Conservation (phyloP, 78 protist species). For the Salpingoeca rosetta region DNA sequence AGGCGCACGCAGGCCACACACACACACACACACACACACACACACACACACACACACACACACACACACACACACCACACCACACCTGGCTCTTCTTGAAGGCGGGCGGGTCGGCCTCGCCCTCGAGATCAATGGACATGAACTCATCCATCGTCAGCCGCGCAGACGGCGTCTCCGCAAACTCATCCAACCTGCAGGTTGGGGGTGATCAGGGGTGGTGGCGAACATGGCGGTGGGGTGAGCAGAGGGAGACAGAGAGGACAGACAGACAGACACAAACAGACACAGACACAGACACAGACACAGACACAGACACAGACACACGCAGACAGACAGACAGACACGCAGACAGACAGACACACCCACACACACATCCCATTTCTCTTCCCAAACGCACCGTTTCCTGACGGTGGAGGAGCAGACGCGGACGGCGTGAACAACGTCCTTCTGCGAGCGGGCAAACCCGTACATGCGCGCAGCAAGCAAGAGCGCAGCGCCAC, state of each 20-base stretch:
- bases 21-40: too few relatives aligned
- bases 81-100: too few relatives aligned
- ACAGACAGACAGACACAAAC: too few relatives aligned
- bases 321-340: neutral
- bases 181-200: conserved; percentile 39
- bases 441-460: conserved; percentile 60
- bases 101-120: conserved; percentile 65
- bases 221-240: neutral
- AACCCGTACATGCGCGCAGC: conserved; percentile 88
- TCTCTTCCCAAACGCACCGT: neutral
- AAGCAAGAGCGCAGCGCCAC: conserved; percentile 88
- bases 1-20: too few relatives aligned
- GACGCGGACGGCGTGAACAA: conserved; percentile 65
- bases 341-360: neutral
- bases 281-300: neutral
- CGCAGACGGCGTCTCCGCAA: conserved; percentile 42
- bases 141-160: conserved; percentile 36
- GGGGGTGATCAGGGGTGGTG: neutral
- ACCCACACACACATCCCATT: too few relatives aligned
- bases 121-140: conserved; percentile 42
- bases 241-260: neutral
- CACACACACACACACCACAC: too few relatives aligned
- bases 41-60: too few relatives aligned
- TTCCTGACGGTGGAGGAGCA: conserved; percentile 63
- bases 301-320: neutral